Conservation (phyloP, 78 protist genomes). For the Mantamonas sphyraenae region DNA sequence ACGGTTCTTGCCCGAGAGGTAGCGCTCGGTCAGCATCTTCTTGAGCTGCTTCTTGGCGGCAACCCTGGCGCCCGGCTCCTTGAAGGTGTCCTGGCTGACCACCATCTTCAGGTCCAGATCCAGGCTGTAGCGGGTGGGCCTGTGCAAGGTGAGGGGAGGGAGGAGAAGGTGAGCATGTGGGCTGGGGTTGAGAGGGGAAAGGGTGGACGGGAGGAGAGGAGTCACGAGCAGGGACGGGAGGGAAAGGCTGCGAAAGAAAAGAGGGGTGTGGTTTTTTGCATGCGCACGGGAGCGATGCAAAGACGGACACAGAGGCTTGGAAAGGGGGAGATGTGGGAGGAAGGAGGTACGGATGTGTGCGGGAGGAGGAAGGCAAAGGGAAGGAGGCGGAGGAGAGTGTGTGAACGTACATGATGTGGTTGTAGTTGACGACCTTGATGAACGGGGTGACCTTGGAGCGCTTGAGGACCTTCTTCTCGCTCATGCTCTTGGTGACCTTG, state of each 20-base stretch:
- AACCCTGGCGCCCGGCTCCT: conserved; percentile 39
- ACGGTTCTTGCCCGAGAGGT: conserved; percentile 82
- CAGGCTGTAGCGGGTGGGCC: conserved; percentile 21
- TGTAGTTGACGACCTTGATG: conserved; percentile 92
- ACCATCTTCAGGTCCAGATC: conserved; percentile 42
- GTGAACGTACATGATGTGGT: conserved; percentile 97
- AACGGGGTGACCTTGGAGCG: conserved; percentile 86
- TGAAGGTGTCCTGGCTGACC: conserved; percentile 39
- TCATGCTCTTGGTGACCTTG: conserved; percentile 74
- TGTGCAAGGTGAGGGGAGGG: not conserved
- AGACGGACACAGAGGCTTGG: too few species aligned
- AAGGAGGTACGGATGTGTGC: not conserved
- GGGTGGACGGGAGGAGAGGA: not conserved
- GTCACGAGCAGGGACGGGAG: not conserved
- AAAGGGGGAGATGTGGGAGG: not conserved
- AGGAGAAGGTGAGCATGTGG: not conserved
- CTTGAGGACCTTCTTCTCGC: conserved; percentile 59
- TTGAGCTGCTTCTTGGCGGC: conserved; percentile 53
- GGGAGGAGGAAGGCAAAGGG: conserved; percentile 36
- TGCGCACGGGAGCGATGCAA: not conserved
- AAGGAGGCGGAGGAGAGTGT: too few species aligned
- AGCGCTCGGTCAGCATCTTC: conserved; percentile 49
- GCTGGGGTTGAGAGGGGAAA: not conserved
- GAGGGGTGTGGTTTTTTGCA: not conserved
- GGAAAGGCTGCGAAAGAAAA: too few species aligned